Conservation (phyloP, 352 stramenopile genomes). For the Pythium inflatum region DNA sequence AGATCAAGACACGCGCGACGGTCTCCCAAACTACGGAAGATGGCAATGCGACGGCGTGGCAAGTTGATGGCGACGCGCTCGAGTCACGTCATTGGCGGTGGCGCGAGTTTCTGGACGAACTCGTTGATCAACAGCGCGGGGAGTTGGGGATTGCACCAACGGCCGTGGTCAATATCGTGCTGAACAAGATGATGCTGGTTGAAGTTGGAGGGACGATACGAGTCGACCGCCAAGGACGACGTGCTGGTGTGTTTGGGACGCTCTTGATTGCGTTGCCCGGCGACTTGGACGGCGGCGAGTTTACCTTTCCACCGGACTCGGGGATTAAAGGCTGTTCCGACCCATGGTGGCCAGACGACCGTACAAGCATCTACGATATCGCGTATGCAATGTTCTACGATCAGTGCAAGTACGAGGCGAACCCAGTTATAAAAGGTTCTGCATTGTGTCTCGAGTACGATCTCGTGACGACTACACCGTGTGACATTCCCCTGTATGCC, state of each 20-base stretch:
- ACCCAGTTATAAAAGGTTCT: not conserved
- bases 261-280: not conserved
- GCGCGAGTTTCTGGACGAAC: not conserved
- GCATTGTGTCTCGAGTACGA: conserved; percentile 2
- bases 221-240: not conserved
- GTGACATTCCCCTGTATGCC: not conserved
- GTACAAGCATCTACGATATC: not conserved
- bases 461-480: not conserved
- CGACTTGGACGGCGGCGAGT: not conserved
- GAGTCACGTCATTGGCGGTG: not conserved
- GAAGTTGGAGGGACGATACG: not conserved
- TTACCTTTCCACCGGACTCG: not conserved
- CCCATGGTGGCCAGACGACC: not conserved
- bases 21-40: not conserved
- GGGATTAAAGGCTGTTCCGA: not conserved
- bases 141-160: not conserved
- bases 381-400: not conserved
- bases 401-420: not conserved
- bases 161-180: not conserved
- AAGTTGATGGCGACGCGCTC: not conserved
- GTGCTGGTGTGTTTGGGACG: not conserved
- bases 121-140: not conserved
- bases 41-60: not conserved
- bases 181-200: not conserved
- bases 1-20: not conserved